Base-by-base conservation (phyloP, 2,329 filamentous ascomycete genomes). In the Nigrospora sphaerica region DNA sequence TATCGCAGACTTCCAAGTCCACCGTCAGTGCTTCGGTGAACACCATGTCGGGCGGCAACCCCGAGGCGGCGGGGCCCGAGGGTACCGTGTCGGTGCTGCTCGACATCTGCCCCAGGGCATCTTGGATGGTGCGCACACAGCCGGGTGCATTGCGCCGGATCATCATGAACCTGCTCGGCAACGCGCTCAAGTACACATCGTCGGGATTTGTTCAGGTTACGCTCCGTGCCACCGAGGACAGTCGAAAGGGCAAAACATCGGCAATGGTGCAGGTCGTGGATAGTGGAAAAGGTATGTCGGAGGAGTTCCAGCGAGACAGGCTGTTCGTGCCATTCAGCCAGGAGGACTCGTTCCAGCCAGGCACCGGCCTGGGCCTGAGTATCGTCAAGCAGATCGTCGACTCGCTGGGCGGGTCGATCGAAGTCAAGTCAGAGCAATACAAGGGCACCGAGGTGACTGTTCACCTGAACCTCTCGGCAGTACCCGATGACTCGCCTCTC, bases 301-400 rank as follows among this genome's bases (percentile, higher is more conserved):
- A 75, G 33, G 77, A 83, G 18, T 86, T 81, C 52, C 65, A 83
- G 45, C 71, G 75, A 17, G 75, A 75, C 13, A 72, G 75, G 14
- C 63, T 85, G 0, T 86, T 80, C 54, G 77, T 76, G 0, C 79
- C 81, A 0, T 85, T 85, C 50, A 66, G 72, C 0, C 83, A 86
- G 52, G 83, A 86, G 55, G 76, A 83, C 46, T 68, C 71, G 0
- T 63, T 86, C 16, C 73, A 78, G 2, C 73, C 74, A 6, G 82
- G 81, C 1, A 79, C 78, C 1, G 82, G 81, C 0, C 64, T 86
- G 0, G 83, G 83, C 0, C 61, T 86, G 35, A 80, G 77, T 14
- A 81, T 86, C 12, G 81, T 86, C 19, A 72, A 73, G 35, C 69
- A 71, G 44, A 78, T 86, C 33, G 74, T 85, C 14, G 73, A 76